Evolutionary conservation across 805 yeast species (phyloP), one percentile per base, ranked within the genome.

Genomic region (Candida arabinofermentans): DNA sequence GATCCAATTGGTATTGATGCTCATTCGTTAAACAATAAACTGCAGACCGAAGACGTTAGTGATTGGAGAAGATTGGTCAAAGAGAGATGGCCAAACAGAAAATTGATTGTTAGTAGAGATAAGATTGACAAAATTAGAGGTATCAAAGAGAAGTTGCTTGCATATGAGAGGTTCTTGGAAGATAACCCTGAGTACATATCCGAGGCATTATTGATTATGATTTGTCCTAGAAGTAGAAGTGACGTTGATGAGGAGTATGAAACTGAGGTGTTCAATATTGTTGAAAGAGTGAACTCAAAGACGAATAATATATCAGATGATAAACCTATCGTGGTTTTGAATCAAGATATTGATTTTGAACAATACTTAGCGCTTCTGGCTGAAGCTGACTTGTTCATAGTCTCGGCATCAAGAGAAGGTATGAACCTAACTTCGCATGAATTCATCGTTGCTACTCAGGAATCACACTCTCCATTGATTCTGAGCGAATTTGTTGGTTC

Each of bases 381-480:
- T 27, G 97, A 89, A 58, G 96, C 98, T 1, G 95, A 87, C 50
- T 71, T 79, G 1, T 93, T 93, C 56, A 80, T 86, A 34, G 96
- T 91, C 2, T 81, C 95, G 8, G 86, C 96, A 2, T 76, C 91
- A 72, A 81, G 99, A 58, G 99, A 93, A 62, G 99, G 99, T 21
- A 86, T 93, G 89, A 93, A 93, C 55, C 71, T 93, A 57, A 90
- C 98, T 0, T 91, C 96, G 53, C 99, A 93, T 58, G 99, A 93
- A 61, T 93, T 84, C 59, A 75, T 89, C 32, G 83, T 82, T 41
- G 86, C 95, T 21, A 77, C 93, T 1, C 65, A 70, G 18, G 78
- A 75, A 32, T 77, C 77, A 44, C 81, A 83, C 49, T 83, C 96
- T 0, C 96, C 96, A 2, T 71, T 91, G 47, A 74, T 93, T 35